These are phyloP conservation scores for Pyrenophora graminea DNA, from an alignment of 2,329 filamentous ascomycete species.

Conservation along the genomic window DNA sequence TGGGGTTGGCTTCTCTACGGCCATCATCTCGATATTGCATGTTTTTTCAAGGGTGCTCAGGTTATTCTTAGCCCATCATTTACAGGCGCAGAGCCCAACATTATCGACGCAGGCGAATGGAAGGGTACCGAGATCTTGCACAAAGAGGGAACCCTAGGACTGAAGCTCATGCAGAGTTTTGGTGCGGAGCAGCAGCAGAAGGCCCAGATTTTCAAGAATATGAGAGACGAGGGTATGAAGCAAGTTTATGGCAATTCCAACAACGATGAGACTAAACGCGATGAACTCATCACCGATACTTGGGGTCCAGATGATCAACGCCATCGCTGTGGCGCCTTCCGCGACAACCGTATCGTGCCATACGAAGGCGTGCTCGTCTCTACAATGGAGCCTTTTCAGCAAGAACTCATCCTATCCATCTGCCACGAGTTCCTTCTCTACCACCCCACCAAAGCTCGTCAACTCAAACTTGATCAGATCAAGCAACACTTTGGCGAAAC, in stretches of 20 bases:
- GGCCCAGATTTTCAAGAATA: slow-evolving; percentile 62
- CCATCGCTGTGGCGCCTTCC: slow-evolving; percentile 76
- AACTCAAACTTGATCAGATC: slow-evolving; percentile 60
- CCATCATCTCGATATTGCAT: slow-evolving; percentile 75
- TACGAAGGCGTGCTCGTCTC: slow-evolving; percentile 67
- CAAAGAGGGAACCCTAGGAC: slow-evolving; percentile 65
- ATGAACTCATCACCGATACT: slow-evolving; percentile 56
- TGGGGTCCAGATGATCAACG: slow-evolving; percentile 84
- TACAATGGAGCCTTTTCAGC: slow-evolving; percentile 55
- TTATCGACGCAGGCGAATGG: slow-evolving; percentile 68
- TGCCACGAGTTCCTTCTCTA: slow-evolving; percentile 70
- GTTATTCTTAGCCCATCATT: slow-evolving; percentile 76
- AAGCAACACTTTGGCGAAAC: slow-evolving; percentile 67
- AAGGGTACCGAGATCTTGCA: slow-evolving; percentile 69
- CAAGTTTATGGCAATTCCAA: slow-evolving; percentile 40
- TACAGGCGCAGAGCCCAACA: slow-evolving; percentile 78
- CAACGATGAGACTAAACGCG: slow-evolving; percentile 33
- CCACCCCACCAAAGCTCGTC: slow-evolving; percentile 61
- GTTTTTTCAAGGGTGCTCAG: slow-evolving; percentile 68
- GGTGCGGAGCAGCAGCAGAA: slow-evolving; percentile 49
- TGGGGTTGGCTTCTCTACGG: slow-evolving; percentile 80
- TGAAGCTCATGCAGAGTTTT: slow-evolving; percentile 72
- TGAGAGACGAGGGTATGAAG: slow-evolving; percentile 70
- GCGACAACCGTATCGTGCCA: slow-evolving; percentile 76
- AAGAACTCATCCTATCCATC: slow-evolving; percentile 61